Percentiles rank a stretch among this genome's conserved stretches.
Evolutionary conservation across 305 asterid species (phyloP).

Genomic region (Fraxinus baroniana): DNA sequence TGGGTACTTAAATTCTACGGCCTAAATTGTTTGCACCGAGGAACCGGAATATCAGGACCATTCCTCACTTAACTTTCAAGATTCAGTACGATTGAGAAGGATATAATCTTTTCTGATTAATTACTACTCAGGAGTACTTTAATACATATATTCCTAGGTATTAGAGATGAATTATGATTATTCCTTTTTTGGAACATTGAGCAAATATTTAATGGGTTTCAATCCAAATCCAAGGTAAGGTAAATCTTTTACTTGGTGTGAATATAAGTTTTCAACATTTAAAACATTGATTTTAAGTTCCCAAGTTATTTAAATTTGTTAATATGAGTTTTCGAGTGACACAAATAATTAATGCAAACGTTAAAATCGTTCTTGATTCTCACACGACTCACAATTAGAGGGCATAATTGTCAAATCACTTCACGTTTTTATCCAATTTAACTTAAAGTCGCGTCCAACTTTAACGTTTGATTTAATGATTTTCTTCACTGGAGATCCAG

Average conservation of each 20-base stretch:
- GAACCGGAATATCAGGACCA: conserved; percentile 35
- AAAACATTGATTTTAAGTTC: not conserved
- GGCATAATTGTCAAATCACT: not conserved
- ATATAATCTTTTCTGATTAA: not conserved
- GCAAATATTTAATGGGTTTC: not conserved
- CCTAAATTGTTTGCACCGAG: conserved; percentile 1
- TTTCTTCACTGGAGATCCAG: not conserved
- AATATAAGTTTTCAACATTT: not conserved
- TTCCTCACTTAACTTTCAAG: conserved; percentile 25
- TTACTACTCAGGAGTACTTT: not conserved
- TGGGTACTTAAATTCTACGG: conserved; percentile 17
- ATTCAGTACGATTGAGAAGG: conserved; percentile 13
- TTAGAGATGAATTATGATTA: not conserved
- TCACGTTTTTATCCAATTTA: not conserved
- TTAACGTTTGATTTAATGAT: not conserved
- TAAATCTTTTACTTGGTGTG: not conserved
- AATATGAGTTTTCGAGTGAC: not conserved
- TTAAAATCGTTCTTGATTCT: not conserved
- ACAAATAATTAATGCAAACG: no score
- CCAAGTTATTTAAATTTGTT: not conserved
- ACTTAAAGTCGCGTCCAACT: not conserved
- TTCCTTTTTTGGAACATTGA: not conserved
- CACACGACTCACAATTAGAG: not conserved
- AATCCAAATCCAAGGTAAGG: no score
- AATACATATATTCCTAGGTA: not conserved